A percentile compares a stretch with the other conserved stretches of the same genome.
Conservation (phyloP, 306 rosid species). For the Styphnolobium japonicum region DNA sequence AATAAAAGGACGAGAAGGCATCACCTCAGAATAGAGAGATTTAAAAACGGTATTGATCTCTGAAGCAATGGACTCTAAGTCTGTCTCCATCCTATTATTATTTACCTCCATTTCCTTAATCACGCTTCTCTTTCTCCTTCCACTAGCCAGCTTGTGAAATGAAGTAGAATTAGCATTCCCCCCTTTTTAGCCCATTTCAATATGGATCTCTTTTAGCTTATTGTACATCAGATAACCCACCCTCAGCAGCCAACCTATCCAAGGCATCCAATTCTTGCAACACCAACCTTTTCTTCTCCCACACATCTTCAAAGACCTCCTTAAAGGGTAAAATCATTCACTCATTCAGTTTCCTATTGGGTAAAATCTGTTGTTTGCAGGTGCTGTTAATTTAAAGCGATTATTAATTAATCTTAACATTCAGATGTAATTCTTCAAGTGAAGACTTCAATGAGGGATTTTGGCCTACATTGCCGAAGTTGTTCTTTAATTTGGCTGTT, state of each 20-base stretch:
- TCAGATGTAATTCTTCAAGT: background rate
- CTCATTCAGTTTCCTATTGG: background rate
- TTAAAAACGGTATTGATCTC: background rate
- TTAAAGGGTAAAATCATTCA: background rate
- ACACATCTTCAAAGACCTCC: background rate
- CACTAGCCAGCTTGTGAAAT: background rate
- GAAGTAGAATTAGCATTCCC: background rate
- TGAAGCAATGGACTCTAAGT: no score
- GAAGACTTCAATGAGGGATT: background rate
- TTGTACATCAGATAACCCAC: background rate
- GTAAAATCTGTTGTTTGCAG: background rate
- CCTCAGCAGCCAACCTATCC: background rate
- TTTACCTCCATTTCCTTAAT: background rate
- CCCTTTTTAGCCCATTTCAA: background rate
- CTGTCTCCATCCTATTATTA: no score
- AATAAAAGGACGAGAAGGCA: background rate
- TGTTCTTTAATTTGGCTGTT: background rate
- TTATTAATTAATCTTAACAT: background rate
- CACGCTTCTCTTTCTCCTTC: background rate
- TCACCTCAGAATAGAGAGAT: conserved; percentile 2
- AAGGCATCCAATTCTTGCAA: background rate
- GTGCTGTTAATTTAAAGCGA: background rate
- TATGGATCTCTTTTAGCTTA: background rate
- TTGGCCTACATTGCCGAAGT: background rate
- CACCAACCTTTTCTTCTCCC: background rate